phyloP scores from a whole-genome alignment of 1,284 basidiomycete species.

The Cystobasidium pallidum region DNA sequence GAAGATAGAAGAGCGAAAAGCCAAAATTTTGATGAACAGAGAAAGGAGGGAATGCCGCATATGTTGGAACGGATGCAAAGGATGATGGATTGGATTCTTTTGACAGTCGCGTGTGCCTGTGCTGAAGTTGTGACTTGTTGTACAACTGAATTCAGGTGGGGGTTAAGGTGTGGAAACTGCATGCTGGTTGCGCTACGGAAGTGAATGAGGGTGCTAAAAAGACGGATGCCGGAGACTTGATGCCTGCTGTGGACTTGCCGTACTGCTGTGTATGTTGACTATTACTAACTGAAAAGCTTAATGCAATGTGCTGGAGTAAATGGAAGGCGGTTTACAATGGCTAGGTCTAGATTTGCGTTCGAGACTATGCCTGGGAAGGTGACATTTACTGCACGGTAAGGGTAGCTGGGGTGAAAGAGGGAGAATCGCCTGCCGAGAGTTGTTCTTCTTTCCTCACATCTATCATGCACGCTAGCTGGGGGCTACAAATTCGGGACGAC shows the following conservation, averaged over 20 bases:
- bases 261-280: background rate
- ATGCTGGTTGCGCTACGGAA: background rate
- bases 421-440: too few relatives aligned
- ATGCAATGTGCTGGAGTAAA: background rate
- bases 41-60: background rate
- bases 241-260: background rate
- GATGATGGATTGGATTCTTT: too few relatives aligned
- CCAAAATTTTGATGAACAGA: background rate
- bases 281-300: background rate
- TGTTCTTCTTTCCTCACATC: background rate
- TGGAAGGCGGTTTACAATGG: too few relatives aligned
- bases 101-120: too few relatives aligned
- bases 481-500: constrained; percentile 1
- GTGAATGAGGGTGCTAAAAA: background rate
- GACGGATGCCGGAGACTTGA: background rate
- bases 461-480: constrained; percentile 1
- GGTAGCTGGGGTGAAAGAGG: too few relatives aligned
- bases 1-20: background rate
- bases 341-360: too few relatives aligned
- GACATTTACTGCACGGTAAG: too few relatives aligned
- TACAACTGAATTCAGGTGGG: background rate
- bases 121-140: background rate
- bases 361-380: too few relatives aligned
- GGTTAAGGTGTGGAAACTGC: background rate
- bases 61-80: background rate